Evolutionary conservation across 768 basidiomycete species (phyloP), one percentile per base, ranked within the genome.

Genomic region (Daedalea quercina): DNA sequence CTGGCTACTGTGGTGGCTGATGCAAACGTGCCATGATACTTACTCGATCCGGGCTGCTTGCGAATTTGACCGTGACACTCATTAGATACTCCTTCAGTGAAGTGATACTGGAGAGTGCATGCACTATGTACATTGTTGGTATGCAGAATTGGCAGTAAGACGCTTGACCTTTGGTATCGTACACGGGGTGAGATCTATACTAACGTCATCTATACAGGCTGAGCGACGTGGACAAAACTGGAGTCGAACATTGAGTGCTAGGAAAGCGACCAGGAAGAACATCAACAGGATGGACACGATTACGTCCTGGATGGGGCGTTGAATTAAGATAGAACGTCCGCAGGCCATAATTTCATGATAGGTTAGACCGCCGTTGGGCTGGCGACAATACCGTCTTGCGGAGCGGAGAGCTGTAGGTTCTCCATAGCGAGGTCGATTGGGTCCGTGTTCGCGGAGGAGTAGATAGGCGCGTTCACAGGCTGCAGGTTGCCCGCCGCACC

Each of bases 351-450:
- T 13, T 13, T 40, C 22, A 23, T 31, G 24, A 43, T 40, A 50
- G 25, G 13, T 48, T 48, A 48, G 47, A 26, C 25, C 17, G 37
- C 7, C 19, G 37, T 17, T 15, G 37, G 37, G 17, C 37, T 19
- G 22, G 3, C 22, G 40, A 47, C 25, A 35, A 20, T n/a, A n/a
- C n/a, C 23, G 57, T 54, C 49, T 42, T 43, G 44, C 8, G 64
- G 57, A 2, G 60, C 58, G 35, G 53, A 47, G 42, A 65, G 57
- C 53, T 60, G 52, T 45, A 72, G 63, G 8, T 54, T 59, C 55
- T 73, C 71, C 71, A 73, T 73, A 1, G 71, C 71, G 28, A 73
- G 60, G 17, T 67, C 67, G 35, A 73, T 65, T 28, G 71, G 70
- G 47, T 73, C 71, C n/a, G 67, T 66, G 25, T 63, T 47, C 52